These are phyloP conservation scores for Lichtheimia hyalospora DNA, from an alignment of 371 early-diverging fungal species.

Conservation along the genomic window DNA sequence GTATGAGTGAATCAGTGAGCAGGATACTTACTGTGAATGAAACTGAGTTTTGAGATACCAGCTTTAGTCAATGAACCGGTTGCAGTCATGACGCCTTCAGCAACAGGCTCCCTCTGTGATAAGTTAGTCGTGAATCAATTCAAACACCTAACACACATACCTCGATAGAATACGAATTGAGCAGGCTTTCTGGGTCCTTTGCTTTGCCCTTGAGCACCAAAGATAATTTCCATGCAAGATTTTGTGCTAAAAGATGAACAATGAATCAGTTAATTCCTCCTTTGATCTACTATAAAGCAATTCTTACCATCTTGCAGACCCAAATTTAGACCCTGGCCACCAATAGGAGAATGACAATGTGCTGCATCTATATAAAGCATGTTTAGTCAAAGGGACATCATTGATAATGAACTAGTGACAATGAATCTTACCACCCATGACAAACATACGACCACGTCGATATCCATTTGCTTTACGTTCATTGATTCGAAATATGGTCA, in stretches of 20 bases:
- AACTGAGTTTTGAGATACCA: no score
- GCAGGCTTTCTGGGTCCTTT: conserved; percentile 25
- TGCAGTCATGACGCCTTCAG: not conserved
- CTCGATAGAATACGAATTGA: conserved; percentile 35
- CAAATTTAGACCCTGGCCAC: conserved; percentile 39
- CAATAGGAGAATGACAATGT: conserved; percentile 42
- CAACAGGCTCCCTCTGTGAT: not conserved
- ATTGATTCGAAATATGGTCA: conserved; percentile 29
- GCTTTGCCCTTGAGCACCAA: conserved; percentile 24
- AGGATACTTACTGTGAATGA: no score
- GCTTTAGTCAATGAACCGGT: not conserved
- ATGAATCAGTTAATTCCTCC: no score
- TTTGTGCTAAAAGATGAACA: no score
- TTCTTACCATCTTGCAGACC: conserved; percentile 41
- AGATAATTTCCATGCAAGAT: conserved; percentile 47
- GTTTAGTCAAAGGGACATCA: not conserved
- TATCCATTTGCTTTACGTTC: conserved; percentile 39
- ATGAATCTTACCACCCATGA: conserved; percentile 30
- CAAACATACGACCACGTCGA: conserved; percentile 26
- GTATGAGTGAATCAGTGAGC: no score
- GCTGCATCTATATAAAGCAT: conserved; percentile 26
- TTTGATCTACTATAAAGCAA: no score
- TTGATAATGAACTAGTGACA: not conserved
- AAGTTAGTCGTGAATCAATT: no score
- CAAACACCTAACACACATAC: conserved; percentile 10